Base-by-base conservation (phyloP, 2,329 filamentous ascomycete genomes). In the Fusarium beomiforme region DNA sequence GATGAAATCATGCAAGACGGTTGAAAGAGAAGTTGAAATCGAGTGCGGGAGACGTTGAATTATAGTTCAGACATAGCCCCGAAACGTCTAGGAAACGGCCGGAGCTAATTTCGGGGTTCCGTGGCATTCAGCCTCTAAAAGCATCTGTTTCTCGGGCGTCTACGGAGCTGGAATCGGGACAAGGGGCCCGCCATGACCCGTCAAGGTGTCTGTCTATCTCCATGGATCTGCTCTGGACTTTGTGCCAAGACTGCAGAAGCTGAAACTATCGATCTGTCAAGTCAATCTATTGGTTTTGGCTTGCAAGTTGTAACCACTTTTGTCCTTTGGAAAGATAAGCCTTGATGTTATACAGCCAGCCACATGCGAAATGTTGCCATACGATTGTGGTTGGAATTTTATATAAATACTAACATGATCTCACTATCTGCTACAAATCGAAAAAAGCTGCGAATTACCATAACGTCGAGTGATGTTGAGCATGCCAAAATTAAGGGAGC, bases 81-180 rank as follows among this genome's bases (percentile, higher is more conserved):
- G 65, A 50, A 37, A 60, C 49, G 31, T 24, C 16, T 42, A 72
- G 57, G 67, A 58, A 72, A 59, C 54, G 49, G 42, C 57, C 66
- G 70, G 66, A 57, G 54, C 57, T 54, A 24, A 37, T 43, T 47
- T 63, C 61, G 61, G 66, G 49, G 49, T 54, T 23, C 69, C 33
- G 44, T 47, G 46, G 50, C 55, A 33, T 59, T 50, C 53, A 26
- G 50, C 50, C 37, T 49, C 36, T 58, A 53, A 21, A 43, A 71
- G 39, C 64, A 41, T 37, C 39, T 64, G 70, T 26, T 26, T 56
- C 42, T 74, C 72, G 72, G 72, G 72, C 60, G 58, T 51, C 72
- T 44, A 65, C 72, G 72, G 72, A 75, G 70, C 57, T 26, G 55
- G 33, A 47, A n/a, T 14, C 37, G 34, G 47, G 29, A 36, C 49